A percentile compares a stretch with the other conserved stretches of the same genome.
Conservation (phyloP, 2,329 filamentous ascomycete species). For the Penicillium sp. region DNA sequence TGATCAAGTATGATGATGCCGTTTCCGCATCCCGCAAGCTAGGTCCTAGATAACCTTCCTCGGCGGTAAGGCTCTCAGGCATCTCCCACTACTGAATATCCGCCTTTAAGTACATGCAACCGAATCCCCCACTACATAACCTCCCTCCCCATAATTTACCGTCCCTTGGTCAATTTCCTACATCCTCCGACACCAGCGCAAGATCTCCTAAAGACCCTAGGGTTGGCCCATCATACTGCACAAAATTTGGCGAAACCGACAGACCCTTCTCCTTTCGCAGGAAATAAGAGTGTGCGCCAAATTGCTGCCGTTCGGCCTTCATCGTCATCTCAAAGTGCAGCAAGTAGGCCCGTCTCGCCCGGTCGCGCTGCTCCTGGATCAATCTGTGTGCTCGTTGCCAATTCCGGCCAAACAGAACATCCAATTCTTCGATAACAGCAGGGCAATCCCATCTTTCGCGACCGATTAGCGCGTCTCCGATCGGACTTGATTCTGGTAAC, state of each 20-base stretch:
- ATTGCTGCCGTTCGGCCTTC: too few relatives aligned
- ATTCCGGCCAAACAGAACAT: too few relatives aligned
- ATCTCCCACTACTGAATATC: too few relatives aligned
- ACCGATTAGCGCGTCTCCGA: background rate
- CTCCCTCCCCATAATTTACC: background rate
- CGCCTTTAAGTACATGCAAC: background rate
- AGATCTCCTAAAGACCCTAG: background rate
- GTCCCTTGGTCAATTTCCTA: background rate
- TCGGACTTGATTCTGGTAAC: background rate
- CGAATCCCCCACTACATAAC: background rate
- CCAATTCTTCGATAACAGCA: too few relatives aligned
- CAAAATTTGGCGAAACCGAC: background rate
- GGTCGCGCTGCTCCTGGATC: too few relatives aligned
- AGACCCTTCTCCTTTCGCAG: background rate
- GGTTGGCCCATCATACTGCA: background rate
- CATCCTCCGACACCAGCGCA: background rate
- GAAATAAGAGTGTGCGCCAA: too few relatives aligned
- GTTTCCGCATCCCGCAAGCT: too few relatives aligned
- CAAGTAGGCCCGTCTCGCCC: too few relatives aligned
- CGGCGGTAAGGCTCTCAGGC: too few relatives aligned
- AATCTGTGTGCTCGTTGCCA: too few relatives aligned
- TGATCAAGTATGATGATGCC: background rate
- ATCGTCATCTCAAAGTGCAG: too few relatives aligned
- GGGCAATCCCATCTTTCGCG: background rate
- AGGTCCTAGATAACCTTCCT: too few relatives aligned